Conservation (phyloP, 1,284 basidiomycete species). For the Kwoniella shivajii region DNA sequence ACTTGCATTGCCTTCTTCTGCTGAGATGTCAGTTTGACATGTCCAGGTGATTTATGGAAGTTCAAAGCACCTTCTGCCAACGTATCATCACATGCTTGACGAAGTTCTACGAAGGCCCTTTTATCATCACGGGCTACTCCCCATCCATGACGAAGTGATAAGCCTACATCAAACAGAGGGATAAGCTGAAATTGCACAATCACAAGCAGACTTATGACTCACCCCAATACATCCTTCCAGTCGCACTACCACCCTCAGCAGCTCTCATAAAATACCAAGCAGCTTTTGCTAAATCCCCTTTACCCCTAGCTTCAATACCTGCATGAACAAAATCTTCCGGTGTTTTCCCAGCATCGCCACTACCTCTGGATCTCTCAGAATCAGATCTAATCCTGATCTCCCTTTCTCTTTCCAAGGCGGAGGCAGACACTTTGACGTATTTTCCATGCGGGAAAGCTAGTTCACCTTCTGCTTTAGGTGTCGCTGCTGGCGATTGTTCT, state of each 20-base stretch:
- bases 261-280: constrained; percentile 53
- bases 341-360: constrained; percentile 10
- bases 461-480: constrained; percentile 20
- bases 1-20: constrained; percentile 41
- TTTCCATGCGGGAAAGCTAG: constrained; percentile 19
- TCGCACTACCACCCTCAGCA: constrained; percentile 47
- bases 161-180: constrained; percentile 20
- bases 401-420: constrained; percentile 21
- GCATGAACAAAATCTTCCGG: constrained; percentile 35
- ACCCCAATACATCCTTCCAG: constrained; percentile 52
- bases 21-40: constrained; percentile 30
- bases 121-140: constrained; percentile 49
- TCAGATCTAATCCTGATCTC: constrained; percentile 20
- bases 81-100: constrained; percentile 45
- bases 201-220: constrained; percentile 6
- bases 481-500: constrained; percentile 17
- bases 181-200: background rate
- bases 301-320: constrained; percentile 41
- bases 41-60: constrained; percentile 32
- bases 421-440: constrained; percentile 36
- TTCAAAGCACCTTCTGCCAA: constrained; percentile 34
- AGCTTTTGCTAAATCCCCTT: constrained; percentile 45
- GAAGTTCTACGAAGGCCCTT: constrained; percentile 44
- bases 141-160: constrained; percentile 50
- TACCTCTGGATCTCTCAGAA: constrained; percentile 12